These are phyloP conservation scores for Podospora pseudopauciseta DNA, from an alignment of 495 filamentous ascomycete species.

Conservation along the genomic window DNA sequence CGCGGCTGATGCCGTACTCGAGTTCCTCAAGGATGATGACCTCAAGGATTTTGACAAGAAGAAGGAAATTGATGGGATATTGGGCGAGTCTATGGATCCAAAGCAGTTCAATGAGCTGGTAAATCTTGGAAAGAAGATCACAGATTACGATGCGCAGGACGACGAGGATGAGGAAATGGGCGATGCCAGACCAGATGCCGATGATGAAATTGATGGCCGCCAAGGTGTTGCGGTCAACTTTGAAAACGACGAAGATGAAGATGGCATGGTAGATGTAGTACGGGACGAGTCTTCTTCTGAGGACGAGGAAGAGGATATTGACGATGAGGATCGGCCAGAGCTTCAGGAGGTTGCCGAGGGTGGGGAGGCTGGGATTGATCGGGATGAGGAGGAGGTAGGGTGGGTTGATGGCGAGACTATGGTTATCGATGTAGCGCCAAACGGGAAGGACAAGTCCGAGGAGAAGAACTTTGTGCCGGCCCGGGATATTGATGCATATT, in stretches of 20 bases:
- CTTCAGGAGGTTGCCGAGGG: slow-evolving; percentile 52
- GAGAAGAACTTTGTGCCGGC: slow-evolving; percentile 67
- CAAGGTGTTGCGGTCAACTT: slow-evolving; percentile 98
- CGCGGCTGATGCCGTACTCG: slow-evolving; percentile 89
- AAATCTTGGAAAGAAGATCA: slow-evolving; percentile 97
- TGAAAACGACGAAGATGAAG: slow-evolving; percentile 87
- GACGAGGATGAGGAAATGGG: slow-evolving; percentile 83
- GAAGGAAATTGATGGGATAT: slow-evolving; percentile 90
- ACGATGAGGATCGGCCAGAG: slow-evolving; percentile 63
- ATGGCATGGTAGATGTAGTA: slow-evolving; percentile 73
- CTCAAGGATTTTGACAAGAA: slow-evolving; percentile 99
- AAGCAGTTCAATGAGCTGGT: slow-evolving; percentile 97
- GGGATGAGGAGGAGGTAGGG: slow-evolving; percentile 49
- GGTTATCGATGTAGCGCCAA: slow-evolving; percentile 65
- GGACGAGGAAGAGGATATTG: slow-evolving; percentile 47
- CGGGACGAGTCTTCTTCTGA: slow-evolving; percentile 85
- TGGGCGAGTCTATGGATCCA: slow-evolving; percentile 74
- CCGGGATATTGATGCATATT: slow-evolving; percentile 93
- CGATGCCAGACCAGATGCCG: slow-evolving; percentile 61
- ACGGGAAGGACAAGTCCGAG: slow-evolving; percentile 38
- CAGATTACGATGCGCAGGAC: slow-evolving; percentile 95
- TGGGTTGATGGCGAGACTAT: slow-evolving; percentile 64
- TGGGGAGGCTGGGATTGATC: slow-evolving; percentile 51
- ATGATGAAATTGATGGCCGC: slow-evolving; percentile 83
- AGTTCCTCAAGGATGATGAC: slow-evolving; percentile 89